Evolutionary conservation across 2,329 filamentous ascomycete genomes (phyloP).

Genomic region (Pezicula neosporulosa): DNA sequence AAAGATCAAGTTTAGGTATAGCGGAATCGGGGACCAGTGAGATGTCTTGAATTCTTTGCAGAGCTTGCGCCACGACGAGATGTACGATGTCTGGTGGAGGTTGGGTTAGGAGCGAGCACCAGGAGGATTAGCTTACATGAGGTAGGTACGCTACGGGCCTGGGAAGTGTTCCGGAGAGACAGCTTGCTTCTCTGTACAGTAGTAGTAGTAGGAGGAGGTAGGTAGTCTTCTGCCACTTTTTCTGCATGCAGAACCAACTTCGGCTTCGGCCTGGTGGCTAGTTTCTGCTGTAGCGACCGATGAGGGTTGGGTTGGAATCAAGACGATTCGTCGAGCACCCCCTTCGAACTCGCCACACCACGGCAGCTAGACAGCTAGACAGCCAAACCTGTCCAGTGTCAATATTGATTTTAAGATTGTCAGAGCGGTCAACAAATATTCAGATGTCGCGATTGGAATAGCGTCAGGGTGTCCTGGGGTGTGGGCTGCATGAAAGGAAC

Average conservation of each 20-base stretch:
- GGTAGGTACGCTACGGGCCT: not conserved
- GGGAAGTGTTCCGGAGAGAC: not conserved
- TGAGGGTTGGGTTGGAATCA: no score
- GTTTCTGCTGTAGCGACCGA: no score
- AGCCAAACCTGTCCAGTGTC: no score
- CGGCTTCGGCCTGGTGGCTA: no score
- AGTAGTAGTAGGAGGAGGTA: no score
- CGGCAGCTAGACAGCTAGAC: not conserved
- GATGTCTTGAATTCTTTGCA: not conserved
- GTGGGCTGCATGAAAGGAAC: not conserved
- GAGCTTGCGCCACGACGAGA: not conserved
- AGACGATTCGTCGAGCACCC: not conserved
- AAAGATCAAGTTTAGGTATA: constrained; percentile 17
- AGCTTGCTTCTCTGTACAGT: not conserved
- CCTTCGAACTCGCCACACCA: no score
- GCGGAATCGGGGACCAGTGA: constrained; percentile 12
- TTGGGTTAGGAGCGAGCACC: not conserved
- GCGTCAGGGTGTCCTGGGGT: no score
- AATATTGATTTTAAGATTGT: not conserved
- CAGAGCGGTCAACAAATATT: not conserved
- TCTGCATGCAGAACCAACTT: not conserved
- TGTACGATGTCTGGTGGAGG: not conserved
- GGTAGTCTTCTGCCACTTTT: not conserved
- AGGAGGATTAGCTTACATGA: not conserved
- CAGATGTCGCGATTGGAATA: no score